Evolutionary conservation across 2,329 filamentous ascomycete genomes (phyloP).

Genomic region (Claviceps paspali): DNA sequence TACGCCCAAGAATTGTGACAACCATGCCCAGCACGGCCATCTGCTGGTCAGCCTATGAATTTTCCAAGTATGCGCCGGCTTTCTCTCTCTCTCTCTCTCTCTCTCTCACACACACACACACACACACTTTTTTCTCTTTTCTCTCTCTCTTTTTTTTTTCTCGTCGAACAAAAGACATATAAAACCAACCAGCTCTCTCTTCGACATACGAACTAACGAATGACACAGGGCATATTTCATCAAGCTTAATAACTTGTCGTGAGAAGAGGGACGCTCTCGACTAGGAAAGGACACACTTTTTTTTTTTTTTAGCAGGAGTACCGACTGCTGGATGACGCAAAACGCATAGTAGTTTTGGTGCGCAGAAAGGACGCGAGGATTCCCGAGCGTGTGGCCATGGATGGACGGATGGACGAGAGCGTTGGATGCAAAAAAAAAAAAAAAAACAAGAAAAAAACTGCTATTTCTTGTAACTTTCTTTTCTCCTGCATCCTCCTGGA

Average conservation of each 20-base stretch:
- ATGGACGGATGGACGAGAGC: background rate
- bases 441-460: no score
- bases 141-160: no score
- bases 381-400: no score
- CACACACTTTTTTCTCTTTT: no score
- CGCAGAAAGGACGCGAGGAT: no score
- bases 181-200: constrained; percentile 60
- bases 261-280: constrained; percentile 7
- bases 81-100: no score
- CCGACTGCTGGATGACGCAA: background rate
- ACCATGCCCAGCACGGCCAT: constrained; percentile 99
- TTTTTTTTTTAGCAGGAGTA: background rate
- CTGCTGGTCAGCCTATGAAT: constrained; percentile 75
- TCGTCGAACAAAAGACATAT: no score
- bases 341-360: no score
- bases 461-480: constrained; percentile 2
- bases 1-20: constrained; percentile 80
- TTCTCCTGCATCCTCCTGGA: no score
- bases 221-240: constrained; percentile 42
- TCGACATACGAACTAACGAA: background rate
- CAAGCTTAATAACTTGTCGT: constrained; percentile 30
- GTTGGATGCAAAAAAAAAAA: background rate
- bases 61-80: constrained; percentile 49
- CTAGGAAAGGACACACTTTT: background rate
- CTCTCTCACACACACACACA: no score